phyloP scores from a whole-genome alignment of 2,329 filamentous ascomycete species.

The Blastomyces silverae region DNA sequence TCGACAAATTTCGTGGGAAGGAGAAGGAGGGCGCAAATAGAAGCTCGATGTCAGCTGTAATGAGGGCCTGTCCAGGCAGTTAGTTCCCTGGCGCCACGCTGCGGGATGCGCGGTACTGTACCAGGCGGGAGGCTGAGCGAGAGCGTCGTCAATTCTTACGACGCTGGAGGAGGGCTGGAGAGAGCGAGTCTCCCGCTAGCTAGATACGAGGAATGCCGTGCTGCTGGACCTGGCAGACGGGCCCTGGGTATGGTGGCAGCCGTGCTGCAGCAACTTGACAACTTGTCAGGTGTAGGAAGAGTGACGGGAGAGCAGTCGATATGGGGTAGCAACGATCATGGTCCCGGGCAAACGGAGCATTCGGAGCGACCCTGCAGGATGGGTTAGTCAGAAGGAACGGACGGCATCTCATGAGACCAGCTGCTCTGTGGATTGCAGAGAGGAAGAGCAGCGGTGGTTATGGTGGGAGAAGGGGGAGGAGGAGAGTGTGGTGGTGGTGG shows the following conservation, averaged over 20 bases:
- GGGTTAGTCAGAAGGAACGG: constrained; percentile 5
- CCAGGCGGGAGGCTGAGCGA: not conserved
- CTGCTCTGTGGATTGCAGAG: not conserved
- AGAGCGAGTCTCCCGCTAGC: not conserved
- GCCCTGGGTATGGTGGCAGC: not conserved
- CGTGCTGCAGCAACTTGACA: not conserved
- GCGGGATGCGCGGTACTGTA: not conserved
- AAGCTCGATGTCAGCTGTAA: not conserved
- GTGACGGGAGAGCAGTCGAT: constrained; percentile 3
- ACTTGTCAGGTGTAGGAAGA: constrained; percentile 1
- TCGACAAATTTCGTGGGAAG: too few relatives aligned
- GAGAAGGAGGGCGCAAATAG: not conserved
- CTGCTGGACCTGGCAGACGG: not conserved
- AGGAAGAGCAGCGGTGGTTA: not conserved
- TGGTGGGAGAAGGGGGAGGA: not conserved
- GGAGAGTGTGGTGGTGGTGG: not conserved
- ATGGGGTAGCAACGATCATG: not conserved
- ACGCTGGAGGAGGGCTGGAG: not conserved
- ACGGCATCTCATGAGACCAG: not conserved
- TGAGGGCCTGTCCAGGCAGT: not conserved
- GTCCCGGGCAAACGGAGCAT: constrained; percentile 1
- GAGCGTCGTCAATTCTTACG: not conserved
- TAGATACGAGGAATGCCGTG: constrained; percentile 1
- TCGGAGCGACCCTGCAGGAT: not conserved
- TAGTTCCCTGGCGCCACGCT: not conserved